Base-by-base conservation (phyloP, 75 land plant genomes). In the Selaginella moellendorffii region DNA sequence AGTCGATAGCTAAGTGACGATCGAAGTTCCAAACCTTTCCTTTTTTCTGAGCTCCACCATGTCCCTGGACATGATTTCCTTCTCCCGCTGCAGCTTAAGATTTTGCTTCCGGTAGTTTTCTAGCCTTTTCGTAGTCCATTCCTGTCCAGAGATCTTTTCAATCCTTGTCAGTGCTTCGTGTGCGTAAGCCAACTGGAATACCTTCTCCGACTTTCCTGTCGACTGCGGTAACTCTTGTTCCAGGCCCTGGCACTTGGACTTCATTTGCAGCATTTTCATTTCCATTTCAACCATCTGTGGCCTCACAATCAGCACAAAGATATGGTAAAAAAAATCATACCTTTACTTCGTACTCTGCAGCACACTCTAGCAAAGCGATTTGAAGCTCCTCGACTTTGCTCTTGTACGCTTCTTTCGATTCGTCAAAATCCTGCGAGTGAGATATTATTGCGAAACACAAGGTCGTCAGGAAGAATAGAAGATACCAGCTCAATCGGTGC, bases 341-440 rank as follows among this genome's bases (percentile, higher is more conserved):
- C 76, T 74, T 74, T 12, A 74, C 63, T 58, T 74, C 76, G 27
- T 74, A 74, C 62, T 74, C 76, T 30, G 54, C 67, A 2, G 72
- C 76, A 74, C 76, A 74, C 63, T 74, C 72, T 1, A 74, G 65
- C 51, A 74, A 31, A 42, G 72, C 76, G 28, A 74, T 74, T 36
- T 74, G 76, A 2, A 74, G 67, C 46, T 74, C 76, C 42, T 69
- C 72, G 24, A 74, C 72, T 60, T 69, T 65, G 53, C 61, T 65
- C 31, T 31, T 74, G 31, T 62, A 31, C 26, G 22, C 30, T 25
- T 64, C 74, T 31, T 5, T 26, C 26, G 8, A 21, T 31, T 53
- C 69, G 26, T 53, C 54, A 28, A 24, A 29, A 25, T 24, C 59
- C 8, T 56, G 59, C 8, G n/a, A 56, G 5, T 8, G 5, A 56